Evolutionary conservation across 176 grass and related monocot species (phyloP).

Genomic region (Tillandsia fasciculata): DNA sequence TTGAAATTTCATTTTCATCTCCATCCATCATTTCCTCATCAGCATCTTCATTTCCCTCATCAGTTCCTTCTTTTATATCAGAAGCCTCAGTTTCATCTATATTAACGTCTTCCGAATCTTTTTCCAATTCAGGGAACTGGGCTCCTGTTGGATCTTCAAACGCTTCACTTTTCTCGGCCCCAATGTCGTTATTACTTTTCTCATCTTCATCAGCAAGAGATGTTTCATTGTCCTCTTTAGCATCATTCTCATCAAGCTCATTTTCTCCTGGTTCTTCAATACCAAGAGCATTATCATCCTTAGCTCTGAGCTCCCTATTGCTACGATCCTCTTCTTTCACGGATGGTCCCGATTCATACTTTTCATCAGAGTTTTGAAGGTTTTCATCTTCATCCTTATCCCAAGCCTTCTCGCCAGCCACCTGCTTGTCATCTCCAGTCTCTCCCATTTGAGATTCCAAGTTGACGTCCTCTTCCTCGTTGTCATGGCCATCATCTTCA

Average conservation of each 20-base stretch:
- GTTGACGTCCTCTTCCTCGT: constrained; percentile 48
- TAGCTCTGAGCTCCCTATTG: constrained; percentile 70
- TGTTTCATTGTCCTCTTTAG: constrained; percentile 44
- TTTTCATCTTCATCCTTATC: constrained; percentile 74
- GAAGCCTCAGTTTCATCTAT: constrained; percentile 42
- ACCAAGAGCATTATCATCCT: constrained; percentile 58
- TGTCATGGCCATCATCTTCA: constrained; percentile 21
- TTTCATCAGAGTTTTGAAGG: constrained; percentile 50
- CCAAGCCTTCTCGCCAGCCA: constrained; percentile 67
- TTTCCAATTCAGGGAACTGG: constrained; percentile 50
- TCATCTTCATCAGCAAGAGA: constrained; percentile 34
- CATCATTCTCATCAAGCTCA: constrained; percentile 35
- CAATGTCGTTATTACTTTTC: constrained; percentile 30
- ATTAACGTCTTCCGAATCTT: constrained; percentile 39
- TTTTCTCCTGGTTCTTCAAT: constrained; percentile 47
- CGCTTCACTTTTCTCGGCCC: constrained; percentile 59
- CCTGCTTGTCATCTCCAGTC: constrained; percentile 62
- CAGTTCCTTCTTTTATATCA: constrained; percentile 27
- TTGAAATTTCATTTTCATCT: constrained; percentile 29
- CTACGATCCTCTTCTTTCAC: constrained; percentile 44
- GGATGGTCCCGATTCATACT: constrained; percentile 68
- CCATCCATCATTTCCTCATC: constrained; percentile 38
- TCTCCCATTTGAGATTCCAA: constrained; percentile 93
- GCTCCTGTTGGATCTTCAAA: constrained; percentile 68
- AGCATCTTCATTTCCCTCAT: constrained; percentile 22